These are phyloP conservation scores for Sporothrix protearum DNA, from an alignment of 2,329 filamentous ascomycete genomes.

Conservation along the genomic window DNA sequence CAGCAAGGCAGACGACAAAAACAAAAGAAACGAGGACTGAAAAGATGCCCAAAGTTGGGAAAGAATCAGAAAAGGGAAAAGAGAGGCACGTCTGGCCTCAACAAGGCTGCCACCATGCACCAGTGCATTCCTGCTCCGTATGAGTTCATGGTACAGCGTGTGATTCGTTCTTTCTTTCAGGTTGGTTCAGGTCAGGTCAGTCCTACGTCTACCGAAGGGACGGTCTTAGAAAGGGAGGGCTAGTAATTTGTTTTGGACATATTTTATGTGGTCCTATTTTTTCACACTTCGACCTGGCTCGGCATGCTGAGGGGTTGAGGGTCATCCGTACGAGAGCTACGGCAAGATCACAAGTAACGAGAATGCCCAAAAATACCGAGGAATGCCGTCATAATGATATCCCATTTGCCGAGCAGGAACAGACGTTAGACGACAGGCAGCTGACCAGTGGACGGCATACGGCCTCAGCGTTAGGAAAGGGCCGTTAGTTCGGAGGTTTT, in stretches of 20 bases:
- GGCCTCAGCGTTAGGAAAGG: constrained; percentile 16
- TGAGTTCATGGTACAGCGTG: not conserved
- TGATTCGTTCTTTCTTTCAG: not conserved
- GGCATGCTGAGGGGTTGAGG: not conserved
- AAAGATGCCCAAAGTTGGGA: not conserved
- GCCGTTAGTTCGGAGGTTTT: constrained; percentile 8
- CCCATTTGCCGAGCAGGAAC: not conserved
- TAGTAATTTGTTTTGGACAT: not conserved
- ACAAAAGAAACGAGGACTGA: not conserved
- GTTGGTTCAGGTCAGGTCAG: not conserved
- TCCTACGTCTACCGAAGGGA: constrained; percentile 8
- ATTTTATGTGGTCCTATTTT: not conserved
- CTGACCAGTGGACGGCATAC: constrained; percentile 6
- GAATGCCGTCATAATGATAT: not conserved
- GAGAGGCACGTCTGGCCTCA: not conserved
- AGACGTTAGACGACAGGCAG: not conserved
- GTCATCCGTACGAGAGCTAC: constrained; percentile 11
- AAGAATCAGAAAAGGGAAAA: not conserved
- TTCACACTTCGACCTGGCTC: not conserved
- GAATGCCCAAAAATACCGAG: not conserved
- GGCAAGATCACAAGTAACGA: not conserved
- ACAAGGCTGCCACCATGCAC: constrained; percentile 4
- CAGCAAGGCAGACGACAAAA: not conserved
- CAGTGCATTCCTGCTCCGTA: constrained; percentile 3
- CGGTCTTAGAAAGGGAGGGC: constrained; percentile 14